These are phyloP conservation scores for Mucuna pruriens DNA, from an alignment of 306 rosid species.

Conservation along the genomic window DNA sequence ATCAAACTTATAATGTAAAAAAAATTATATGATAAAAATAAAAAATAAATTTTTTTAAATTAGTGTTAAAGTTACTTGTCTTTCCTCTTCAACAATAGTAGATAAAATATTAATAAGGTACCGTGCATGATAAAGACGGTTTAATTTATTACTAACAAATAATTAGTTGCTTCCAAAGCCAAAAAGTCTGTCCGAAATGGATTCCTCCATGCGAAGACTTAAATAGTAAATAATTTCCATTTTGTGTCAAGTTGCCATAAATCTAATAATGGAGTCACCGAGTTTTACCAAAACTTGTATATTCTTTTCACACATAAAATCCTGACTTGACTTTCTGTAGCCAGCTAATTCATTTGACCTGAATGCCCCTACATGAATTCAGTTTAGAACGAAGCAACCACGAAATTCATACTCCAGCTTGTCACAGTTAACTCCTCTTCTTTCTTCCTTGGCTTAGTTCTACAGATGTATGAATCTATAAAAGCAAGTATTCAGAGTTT, in stretches of 20 bases:
- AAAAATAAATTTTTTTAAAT: too few relatives aligned
- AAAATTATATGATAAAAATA: too few relatives aligned
- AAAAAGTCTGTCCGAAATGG: too few relatives aligned
- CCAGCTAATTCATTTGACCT: not conserved
- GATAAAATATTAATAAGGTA: too few relatives aligned
- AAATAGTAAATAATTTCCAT: too few relatives aligned
- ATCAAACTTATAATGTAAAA: too few relatives aligned
- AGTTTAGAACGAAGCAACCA: not conserved
- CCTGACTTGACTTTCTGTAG: not conserved
- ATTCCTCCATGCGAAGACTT: too few relatives aligned
- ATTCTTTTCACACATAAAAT: constrained; percentile 17
- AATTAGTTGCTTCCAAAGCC: too few relatives aligned
- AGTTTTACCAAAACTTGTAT: not conserved
- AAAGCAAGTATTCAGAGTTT: not conserved
- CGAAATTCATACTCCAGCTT: constrained; percentile 17
- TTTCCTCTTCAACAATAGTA: too few relatives aligned
- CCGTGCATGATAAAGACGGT: too few relatives aligned
- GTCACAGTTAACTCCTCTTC: not conserved
- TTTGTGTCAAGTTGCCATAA: not conserved
- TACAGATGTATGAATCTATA: not conserved
- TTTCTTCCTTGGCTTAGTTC: not conserved
- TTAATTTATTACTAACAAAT: too few relatives aligned
- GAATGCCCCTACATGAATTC: not conserved
- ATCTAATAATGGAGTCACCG: not conserved
- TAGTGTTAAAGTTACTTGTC: too few relatives aligned